Evolutionary conservation across 139 green algal genomes (phyloP), one percentile per base, ranked within the genome.

Genomic region (Chlamydomonas sp.): DNA sequence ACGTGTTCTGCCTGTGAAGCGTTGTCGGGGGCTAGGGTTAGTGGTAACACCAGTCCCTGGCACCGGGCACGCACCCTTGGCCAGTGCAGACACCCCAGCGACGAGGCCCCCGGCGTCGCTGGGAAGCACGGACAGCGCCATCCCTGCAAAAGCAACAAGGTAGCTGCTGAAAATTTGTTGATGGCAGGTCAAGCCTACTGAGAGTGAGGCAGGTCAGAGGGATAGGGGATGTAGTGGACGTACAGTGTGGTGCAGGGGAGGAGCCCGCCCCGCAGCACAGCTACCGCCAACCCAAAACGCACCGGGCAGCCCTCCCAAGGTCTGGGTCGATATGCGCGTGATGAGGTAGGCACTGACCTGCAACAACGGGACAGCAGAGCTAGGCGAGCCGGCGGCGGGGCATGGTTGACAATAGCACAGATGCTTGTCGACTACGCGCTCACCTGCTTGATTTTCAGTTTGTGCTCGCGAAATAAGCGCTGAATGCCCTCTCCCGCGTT

Each of bases 401-500:
- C 31, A 49, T 49, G 31, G 31, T 49, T 49, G 31, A 49, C 31
- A 49, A 49, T 49, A 49, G 31, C 31, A 49, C 31, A 49, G 31
- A 49, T 49, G 31, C 31, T 49, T 49, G 31, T 18, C 15, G 69
- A 16, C 69, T 3, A 2, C 69, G 5, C 31, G 9, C 77, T 83
- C 8, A 96, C 90, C 88, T 95, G 95, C 60, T 78, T 84, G 31
- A 99, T 88, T 69, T 94, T 96, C n/a, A 98, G 59, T 79, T 95
- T 95, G 90, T 98, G 94, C 85, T 99, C 96, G 5, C 95, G 90
- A 64, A 95, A 96, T 63, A 96, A 96, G 4, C 97, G 91, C 90
- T 99, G 97, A 58, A 99, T 95, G 10, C 97, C 97, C 90, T 99
- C 97, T 0, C 96, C 97, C n/a, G 92, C 95, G 88, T 99, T 99